Evolutionary conservation across 306 rosid species (phyloP), one percentile per base, ranked within the genome.

Genomic region (Clitoria ternatea): DNA sequence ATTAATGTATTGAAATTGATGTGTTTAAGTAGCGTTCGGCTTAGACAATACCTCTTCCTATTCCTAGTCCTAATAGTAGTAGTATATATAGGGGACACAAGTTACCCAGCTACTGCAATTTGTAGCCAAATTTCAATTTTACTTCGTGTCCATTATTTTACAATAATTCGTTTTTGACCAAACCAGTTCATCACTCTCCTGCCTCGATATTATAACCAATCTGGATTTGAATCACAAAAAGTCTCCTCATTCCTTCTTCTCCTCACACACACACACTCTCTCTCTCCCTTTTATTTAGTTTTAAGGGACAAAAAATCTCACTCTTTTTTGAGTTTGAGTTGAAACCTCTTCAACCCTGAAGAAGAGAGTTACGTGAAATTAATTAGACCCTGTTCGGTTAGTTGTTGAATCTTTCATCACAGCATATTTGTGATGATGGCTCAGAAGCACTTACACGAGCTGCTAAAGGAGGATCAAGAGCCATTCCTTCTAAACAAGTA

Each of bases 381-480:
- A 23, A 2, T 22, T 20, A 29, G n/a, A n/a, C n/a, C n/a, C n/a
- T 23, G 9, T 6, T 2, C 3, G n/a, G 24, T 48, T n/a, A n/a
- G n/a, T 23, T 12, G 20, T 45, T 37, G 6, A 53, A 44, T 44
- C 62, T 26, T 35, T 27, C 55, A 22, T 35, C 11, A 15, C 10
- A 36, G n/a, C 4, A 24, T 33, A 19, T 63, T 20, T 18, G 23
- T n/a, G 26, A 4, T 9, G 67, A 85, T 86, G 95, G 69, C 80
- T 72, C 82, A 76, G 10, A 87, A 75, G 77, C 24, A 61, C 57
- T 80, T 88, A 35, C 91, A 82, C 62, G 79, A 88, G 74, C 73
- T 88, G 13, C 84, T 88, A 14, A 40, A 80, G 10, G 84, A 88
- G 67, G 91, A 88, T 50, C 95, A 88, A 82, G 91, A 88, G 14